A percentile compares a stretch with the other conserved stretches of the same genome.
These are phyloP conservation scores for Wolfiporia cocos DNA, from an alignment of 1,284 basidiomycete genomes.

Conservation along the genomic window DNA sequence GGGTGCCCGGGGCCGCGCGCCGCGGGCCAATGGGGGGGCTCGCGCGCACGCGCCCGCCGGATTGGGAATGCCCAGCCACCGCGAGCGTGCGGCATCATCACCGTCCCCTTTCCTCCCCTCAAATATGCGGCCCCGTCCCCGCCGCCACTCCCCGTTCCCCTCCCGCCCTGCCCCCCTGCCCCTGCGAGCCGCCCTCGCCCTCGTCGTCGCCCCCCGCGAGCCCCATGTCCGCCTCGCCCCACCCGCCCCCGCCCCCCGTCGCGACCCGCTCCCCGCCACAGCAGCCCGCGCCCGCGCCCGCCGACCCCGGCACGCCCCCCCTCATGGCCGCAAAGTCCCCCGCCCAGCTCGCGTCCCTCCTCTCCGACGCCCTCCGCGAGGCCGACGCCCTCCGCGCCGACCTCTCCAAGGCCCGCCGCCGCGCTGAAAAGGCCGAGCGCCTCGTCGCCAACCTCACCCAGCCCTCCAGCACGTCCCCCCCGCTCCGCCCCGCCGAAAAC, in stretches of 20 bases:
- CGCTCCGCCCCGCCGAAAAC: constrained; percentile 11
- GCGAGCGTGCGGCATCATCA: constrained; percentile 18
- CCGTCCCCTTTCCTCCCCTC: constrained; percentile 13
- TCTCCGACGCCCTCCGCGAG: constrained; percentile 45
- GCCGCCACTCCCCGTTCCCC: constrained; percentile 15
- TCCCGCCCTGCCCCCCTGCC: constrained; percentile 12
- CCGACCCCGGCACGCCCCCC: constrained; percentile 8
- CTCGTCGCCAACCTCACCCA: constrained; percentile 29
- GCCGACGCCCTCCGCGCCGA: constrained; percentile 45
- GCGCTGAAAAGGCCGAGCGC: constrained; percentile 50
- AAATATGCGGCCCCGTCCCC: constrained; percentile 18
- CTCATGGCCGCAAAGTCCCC: constrained; percentile 23
- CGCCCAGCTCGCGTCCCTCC: constrained; percentile 50
- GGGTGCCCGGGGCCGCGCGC: constrained; percentile 3
- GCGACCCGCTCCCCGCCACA: constrained; percentile 21
- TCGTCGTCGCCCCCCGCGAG: not conserved
- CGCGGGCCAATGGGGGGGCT: constrained; percentile 4
- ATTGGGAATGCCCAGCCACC: constrained; percentile 7
- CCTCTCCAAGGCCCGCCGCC: constrained; percentile 32
- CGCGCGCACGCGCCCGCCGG: constrained; percentile 4
- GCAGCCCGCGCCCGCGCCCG: constrained; percentile 16
- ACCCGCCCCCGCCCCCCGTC: constrained; percentile 18
- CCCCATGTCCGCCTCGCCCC: constrained; percentile 7
- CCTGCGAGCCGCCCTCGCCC: constrained; percentile 6
- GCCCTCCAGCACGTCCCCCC: constrained; percentile 11